phyloP scores from a whole-genome alignment of 257 asterid species.

The Jacaranda mimosifolia region DNA sequence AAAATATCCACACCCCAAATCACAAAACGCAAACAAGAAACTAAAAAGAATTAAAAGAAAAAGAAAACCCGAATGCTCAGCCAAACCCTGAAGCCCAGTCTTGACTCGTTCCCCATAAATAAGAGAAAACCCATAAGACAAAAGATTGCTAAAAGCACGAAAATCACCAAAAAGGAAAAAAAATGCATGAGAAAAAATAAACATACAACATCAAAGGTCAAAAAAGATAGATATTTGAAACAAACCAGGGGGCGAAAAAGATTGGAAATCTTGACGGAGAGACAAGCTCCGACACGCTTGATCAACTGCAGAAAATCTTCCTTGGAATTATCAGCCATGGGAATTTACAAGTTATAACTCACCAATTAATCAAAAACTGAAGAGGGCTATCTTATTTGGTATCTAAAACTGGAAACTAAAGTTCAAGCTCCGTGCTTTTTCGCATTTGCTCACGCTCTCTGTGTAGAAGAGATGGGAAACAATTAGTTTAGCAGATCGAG shows the following conservation, averaged over 20 bases:
- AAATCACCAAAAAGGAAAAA: not conserved
- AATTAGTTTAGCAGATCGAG: conserved; percentile 16
- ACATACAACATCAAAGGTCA: not conserved
- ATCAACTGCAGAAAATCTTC: conserved; percentile 78
- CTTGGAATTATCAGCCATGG: conserved; percentile 81
- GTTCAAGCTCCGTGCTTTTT: conserved; percentile 9
- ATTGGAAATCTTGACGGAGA: conserved; percentile 72
- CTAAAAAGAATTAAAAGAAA: not conserved
- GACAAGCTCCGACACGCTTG: conserved; percentile 79
- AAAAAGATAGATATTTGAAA: not conserved
- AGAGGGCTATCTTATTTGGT: not conserved
- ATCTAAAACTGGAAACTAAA: conserved; percentile 15
- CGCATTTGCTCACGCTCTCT: not conserved
- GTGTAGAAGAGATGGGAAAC: not conserved
- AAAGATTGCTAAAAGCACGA: not conserved
- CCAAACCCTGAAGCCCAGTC: conserved; percentile 9
- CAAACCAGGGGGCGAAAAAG: conserved; percentile 69
- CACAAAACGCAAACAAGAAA: not conserved
- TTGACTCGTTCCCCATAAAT: not conserved
- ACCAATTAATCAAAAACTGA: not conserved
- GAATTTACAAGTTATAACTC: conserved; percentile 14
- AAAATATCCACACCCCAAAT: not conserved
- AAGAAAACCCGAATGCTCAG: not conserved
- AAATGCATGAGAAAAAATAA: conserved; percentile 14
- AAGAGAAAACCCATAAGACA: not conserved